Base-by-base conservation (phyloP, 2,329 filamentous ascomycete species). In the Blastomyces emzantsi region DNA sequence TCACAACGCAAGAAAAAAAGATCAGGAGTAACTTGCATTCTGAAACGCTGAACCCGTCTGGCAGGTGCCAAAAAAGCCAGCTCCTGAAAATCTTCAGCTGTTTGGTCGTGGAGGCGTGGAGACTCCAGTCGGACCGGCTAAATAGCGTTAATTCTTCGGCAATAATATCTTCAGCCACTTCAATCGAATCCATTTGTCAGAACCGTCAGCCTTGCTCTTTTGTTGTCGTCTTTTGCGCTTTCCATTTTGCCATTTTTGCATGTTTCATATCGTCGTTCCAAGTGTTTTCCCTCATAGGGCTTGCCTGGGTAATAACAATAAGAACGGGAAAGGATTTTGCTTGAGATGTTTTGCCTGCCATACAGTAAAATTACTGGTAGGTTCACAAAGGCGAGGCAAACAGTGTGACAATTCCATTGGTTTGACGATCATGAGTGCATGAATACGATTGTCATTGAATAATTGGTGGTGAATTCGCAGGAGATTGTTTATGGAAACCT, bases 31-130 rank as follows among this genome's bases (percentile, higher is more conserved):
- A n/a, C 15, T n/a, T 51, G 25, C 13, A 3, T 56, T n/a, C 52
- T 43, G 55, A 58, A 58, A 58, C 55, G 22, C 55, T 58, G 55
- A 58, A 43, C 36, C 4, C 19, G 54, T 36, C 11, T 39, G n/a
- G 7, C 19, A 57, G 54, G 8, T 22, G 33, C 55, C 55, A 25
- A 57, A 43, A 11, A 17, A 28, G n/a, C 36, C 36, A 39, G 22
- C 33, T 41, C 11, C 36, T 43, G 55, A 58, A 58, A 58, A 58
- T 43, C 54, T 28, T 33, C 52, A 13, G 8, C 7, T 2, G 52
- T 56, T 39, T 13, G 8, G 19, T 56, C 36, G 8, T 56, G 30
- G 52, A 56, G 52, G 52, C 52, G 52, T 56, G 52, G 52, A 54
- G 52, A 56, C 17, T 55, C 19, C 13, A 33, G 25, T 28, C 17